Base-by-base conservation (phyloP, 1,139 yeast genomes). In the Magnusiomyces paraingens region DNA sequence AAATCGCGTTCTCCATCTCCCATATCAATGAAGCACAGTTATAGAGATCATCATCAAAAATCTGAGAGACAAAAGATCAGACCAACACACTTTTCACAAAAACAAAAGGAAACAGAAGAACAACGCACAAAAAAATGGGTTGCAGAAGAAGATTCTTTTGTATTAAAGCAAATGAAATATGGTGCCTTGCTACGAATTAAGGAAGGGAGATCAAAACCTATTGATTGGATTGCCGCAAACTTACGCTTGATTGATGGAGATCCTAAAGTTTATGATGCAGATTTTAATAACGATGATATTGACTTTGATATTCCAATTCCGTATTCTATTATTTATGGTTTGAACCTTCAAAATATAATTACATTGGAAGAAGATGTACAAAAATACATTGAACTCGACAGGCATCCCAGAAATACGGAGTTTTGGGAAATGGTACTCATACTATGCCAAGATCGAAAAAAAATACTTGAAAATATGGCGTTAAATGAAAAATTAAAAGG, bases 91-190 rank as follows among this genome's bases (percentile, higher is more conserved):
- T 36, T 45, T 35, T 50, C 49, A 20, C 49, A 26, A 8, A 22
- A 46, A 29, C 59, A 61, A 47, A 59, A 55, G 40, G 62, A 60
- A 47, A 55, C 55, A 35, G 52, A 60, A 20, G 56, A 50, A 11
- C 22, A 39, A n/a, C 50, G 53, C 17, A 47, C 55, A 21, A 62
- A 55, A 22, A 62, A 63, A 52, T 66, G 73, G 70, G 66, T 65
- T 20, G 65, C 65, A 1, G 64, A 62, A 35, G 74, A 70, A 52
- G 70, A 67, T 45, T 61, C 57, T 18, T 71, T 70, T 56, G 64
- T 64, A 42, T 57, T 66, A 26, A 59, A 61, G 52, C 74, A 71
- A 56, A 64, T 62, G 52, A 62, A 63, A 49, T 61, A 62, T 32
- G 69, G 72, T 1, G 64, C 73, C 8, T 55, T 64, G 45, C 65